These are phyloP conservation scores for Eucommia ulmoides DNA, from an alignment of 257 asterid genomes.

Conservation along the genomic window DNA sequence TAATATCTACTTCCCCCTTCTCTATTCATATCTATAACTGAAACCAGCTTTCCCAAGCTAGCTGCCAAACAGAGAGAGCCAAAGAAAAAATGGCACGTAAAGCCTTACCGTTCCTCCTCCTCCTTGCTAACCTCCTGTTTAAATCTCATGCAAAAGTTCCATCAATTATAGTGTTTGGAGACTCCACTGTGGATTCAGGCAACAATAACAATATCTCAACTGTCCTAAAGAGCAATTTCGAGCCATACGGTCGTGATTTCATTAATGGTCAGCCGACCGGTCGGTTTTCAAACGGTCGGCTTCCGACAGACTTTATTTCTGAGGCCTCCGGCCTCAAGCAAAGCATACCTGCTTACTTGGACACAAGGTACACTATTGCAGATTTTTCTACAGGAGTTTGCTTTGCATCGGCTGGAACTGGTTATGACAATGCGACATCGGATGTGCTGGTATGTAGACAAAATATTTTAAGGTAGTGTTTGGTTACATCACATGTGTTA, in stretches of 20 bases:
- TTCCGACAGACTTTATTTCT: background rate
- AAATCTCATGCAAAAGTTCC: background rate
- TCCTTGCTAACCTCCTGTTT: background rate
- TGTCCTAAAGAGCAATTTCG: background rate
- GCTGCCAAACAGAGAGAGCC: no score
- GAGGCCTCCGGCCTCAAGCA: constrained; percentile 1
- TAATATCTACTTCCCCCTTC: background rate
- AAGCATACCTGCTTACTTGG: constrained; percentile 1
- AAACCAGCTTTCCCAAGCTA: no score
- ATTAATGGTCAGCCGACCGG: background rate
- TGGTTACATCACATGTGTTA: no score
- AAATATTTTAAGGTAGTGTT: no score
- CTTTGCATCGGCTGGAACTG: constrained; percentile 93
- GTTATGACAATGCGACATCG: constrained; percentile 73
- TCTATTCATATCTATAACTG: background rate
- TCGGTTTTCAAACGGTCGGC: background rate
- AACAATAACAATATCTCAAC: background rate
- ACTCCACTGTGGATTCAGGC: constrained; percentile 1
- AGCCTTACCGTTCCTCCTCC: background rate
- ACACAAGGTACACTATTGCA: background rate
- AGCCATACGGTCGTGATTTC: constrained; percentile 2
- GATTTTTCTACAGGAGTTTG: constrained; percentile 55
- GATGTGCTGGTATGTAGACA: constrained; percentile 60
- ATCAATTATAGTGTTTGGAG: constrained; percentile 2
- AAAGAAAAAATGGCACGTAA: background rate